Evolutionary conservation across 192 early-diverging fungal species (phyloP).

Genomic region (Backusella westeae): DNA sequence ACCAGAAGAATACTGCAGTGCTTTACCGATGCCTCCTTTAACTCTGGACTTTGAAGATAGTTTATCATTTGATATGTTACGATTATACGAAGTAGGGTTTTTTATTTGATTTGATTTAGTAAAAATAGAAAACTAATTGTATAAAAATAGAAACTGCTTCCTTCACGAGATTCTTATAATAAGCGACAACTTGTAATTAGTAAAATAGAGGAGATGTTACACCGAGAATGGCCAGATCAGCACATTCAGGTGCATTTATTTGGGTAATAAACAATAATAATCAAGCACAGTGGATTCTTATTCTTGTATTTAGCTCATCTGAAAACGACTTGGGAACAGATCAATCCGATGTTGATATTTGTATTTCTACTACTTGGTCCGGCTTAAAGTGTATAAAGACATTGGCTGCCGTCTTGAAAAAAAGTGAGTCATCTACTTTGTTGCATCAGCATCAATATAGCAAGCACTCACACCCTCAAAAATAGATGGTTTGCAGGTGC

Average conservation of each 20-base stretch:
- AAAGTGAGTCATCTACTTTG: slow-evolving; percentile 44
- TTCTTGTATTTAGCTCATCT: slow-evolving; percentile 58
- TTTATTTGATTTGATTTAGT: too few relatives aligned
- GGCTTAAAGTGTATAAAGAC: slow-evolving; percentile 74
- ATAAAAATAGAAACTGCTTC: slow-evolving; percentile 48
- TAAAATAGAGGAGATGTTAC: slow-evolving; percentile 80
- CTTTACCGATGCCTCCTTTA: background rate
- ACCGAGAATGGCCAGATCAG: slow-evolving; percentile 77
- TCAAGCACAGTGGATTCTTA: background rate
- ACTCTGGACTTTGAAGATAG: background rate
- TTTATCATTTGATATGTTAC: slow-evolving; percentile 9
- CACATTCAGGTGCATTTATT: slow-evolving; percentile 82
- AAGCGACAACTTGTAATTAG: slow-evolving; percentile 63
- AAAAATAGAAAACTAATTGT: background rate
- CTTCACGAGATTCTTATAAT: slow-evolving; percentile 65
- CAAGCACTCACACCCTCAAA: background rate
- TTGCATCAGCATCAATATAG: background rate
- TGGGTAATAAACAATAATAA: slow-evolving; percentile 57
- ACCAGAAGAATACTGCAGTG: background rate
- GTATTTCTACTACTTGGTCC: slow-evolving; percentile 78
- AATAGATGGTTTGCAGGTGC: slow-evolving; percentile 75
- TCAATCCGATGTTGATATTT: slow-evolving; percentile 89
- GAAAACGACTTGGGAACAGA: slow-evolving; percentile 85
- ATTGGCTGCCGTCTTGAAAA: slow-evolving; percentile 69
- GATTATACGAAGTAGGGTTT: slow-evolving; percentile 5